Evolutionary conservation across 73 alveolate species (phyloP), one percentile per base, ranked within the genome.

Genomic region (Paramecium octaurelia): DNA sequence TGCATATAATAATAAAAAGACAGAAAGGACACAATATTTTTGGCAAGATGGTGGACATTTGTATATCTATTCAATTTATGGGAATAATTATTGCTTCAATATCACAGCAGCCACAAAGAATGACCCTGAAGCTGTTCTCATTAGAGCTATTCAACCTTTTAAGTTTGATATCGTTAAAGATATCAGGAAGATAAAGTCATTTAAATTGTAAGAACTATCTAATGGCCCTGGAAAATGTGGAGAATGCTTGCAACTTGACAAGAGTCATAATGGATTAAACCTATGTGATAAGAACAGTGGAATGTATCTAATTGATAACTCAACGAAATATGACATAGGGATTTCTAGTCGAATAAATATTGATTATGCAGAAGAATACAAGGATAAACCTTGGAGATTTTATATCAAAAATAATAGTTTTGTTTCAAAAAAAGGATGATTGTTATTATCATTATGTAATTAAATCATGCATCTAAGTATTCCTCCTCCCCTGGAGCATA

Each of bases 41-140:
- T 64, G 93, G 88, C 73, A 87, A 87, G 93, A 86, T 86, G 93
- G 93, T 23, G 93, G 93, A n/a, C 88, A 86, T 36, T 23, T 86
- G 9, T 86, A 86, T 27, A 60, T 86, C 36, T 86, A 86, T 59
- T 59, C 88, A 24, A 87, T 87, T 24, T 87, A 87, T 60, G 93
- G 93, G 7, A 87, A 87, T 87, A 87, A 87, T 34, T 64, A 87
- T 54, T 87, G 93, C 40, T 42, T 86, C 18, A 86, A 87, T 87
- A 64, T 64, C 42, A 58, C 86, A 12, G 86, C 88, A 8, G 70
- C 64, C 7, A 87, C 88, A 20, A 87, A 87, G 18, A 58, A 87
- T 59, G 89, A 87, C 40, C 89, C 89, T 34, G 83, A 87, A 23
- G 93, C 93, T 16, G 93, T 87, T 31, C 21, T 64, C 1, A 87